Base-by-base conservation (phyloP, 345 rosid genomes). In the Xanthoceras sorbifolium region DNA sequence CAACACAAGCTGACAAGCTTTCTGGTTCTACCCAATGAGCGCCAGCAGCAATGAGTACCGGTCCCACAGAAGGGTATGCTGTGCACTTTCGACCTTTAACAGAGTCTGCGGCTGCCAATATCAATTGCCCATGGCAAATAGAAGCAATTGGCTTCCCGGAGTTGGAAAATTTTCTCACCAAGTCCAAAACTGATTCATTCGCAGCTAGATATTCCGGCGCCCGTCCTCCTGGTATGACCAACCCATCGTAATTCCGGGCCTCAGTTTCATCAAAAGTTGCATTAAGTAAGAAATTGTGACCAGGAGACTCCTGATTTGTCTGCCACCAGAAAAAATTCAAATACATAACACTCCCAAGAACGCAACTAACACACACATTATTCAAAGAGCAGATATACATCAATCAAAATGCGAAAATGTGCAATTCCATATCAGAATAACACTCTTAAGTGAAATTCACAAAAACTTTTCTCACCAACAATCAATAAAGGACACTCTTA, bases 151-250 rank as follows among this genome's bases (percentile, higher is more conserved):
- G 91, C 81, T 93, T 93, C 42, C 89, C 90, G 0, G 96, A 85
- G 46, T 18, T 64, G 22, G 85, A 83, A 69, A 95, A 88, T 20
- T 83, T 76, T 63, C 86, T 84, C 22, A 89, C 97, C 52, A 93
- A 80, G 5, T 85, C 87, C 31, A 88, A 22, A 62, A 93, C 98
- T 64, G 90, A 87, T 34, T 81, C 81, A 78, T 92, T 71, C 80
- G 82, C 60, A 14, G 97, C 88, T 42, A 95, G 89, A 80, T 93
- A 95, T 76, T 95, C 99, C 9, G 98, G 97, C 80, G 99, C 94
- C 18, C 99, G 86, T 66, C 96, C 99, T 76, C 99, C 98, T 9
- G 98, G 95, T 65, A 94, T 84, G 61, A 92, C 82, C 75, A 95
- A 78, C 36, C 98, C 99, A 76, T 89, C 92, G 59, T 93, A 95